Percentiles rank a stretch among this genome's conserved stretches.
phyloP scores from a whole-genome alignment of 305 asterid genomes.

The Fraxinus angustifolia region DNA sequence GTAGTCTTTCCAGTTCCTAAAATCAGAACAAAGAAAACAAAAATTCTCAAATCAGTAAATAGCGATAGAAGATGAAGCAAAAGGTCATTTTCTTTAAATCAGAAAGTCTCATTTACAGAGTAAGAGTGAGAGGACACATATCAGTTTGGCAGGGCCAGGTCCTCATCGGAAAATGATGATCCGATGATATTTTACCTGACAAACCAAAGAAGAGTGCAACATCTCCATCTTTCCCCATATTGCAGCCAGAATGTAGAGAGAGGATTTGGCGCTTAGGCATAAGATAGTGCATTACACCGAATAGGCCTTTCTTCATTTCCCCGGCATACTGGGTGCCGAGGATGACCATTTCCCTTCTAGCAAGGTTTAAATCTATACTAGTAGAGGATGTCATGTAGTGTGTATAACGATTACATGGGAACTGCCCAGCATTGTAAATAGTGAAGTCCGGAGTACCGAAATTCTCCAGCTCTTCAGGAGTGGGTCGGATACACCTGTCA shows the following conservation, averaged over 20 bases:
- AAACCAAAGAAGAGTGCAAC: slow-evolving; percentile 98
- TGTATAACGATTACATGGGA: slow-evolving; percentile 97
- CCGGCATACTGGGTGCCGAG: slow-evolving; percentile 99
- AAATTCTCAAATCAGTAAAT: slow-evolving; percentile 3
- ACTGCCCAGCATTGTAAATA: slow-evolving; percentile 96
- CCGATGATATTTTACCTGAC: slow-evolving; percentile 66
- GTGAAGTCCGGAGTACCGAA: slow-evolving; percentile 99
- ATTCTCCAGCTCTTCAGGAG: slow-evolving; percentile 91
- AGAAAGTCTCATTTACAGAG: slow-evolving; percentile 17
- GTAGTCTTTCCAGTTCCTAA: slow-evolving; percentile 97
- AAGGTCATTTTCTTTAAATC: not conserved
- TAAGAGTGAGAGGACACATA: slow-evolving; percentile 27
- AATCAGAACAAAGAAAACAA: not conserved
- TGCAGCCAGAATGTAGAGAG: slow-evolving; percentile 97
- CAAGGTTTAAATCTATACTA: slow-evolving; percentile 90
- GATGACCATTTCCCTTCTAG: slow-evolving; percentile 95
- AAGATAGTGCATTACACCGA: slow-evolving; percentile 96
- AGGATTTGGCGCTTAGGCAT: slow-evolving; percentile 96
- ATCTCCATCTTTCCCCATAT: slow-evolving; percentile 94
- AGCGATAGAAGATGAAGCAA: slow-evolving; percentile 2
- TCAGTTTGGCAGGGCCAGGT: slow-evolving; percentile 26
- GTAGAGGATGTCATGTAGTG: slow-evolving; percentile 99
- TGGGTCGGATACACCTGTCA: slow-evolving; percentile 99
- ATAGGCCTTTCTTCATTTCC: slow-evolving; percentile 99
- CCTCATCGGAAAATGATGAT: slow-evolving; percentile 28